A percentile compares a stretch with the other conserved stretches of the same genome.
phyloP scores from a whole-genome alignment of 192 early-diverging fungal species.

The Backusella liffmaniae region DNA sequence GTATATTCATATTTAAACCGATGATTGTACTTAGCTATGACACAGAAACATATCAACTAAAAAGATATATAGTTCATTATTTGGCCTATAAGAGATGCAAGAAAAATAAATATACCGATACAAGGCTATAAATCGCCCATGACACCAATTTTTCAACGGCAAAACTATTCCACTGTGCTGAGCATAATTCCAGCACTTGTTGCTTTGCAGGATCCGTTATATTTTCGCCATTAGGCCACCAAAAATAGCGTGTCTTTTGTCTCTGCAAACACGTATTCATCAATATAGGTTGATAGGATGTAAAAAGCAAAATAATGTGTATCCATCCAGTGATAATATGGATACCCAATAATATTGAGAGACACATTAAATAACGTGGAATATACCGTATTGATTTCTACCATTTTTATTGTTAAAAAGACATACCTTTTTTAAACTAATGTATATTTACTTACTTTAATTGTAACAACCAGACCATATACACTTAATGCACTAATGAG shows the following conservation, averaged over 20 bases:
- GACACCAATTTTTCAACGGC: background rate
- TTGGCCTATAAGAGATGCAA: background rate
- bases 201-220: background rate
- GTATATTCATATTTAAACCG: background rate
- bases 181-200: background rate
- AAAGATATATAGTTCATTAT: background rate
- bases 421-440: background rate
- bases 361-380: background rate
- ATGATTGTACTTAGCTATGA: background rate
- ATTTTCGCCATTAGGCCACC: constrained; percentile 8
- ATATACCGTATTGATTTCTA: background rate
- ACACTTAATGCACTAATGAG: constrained; percentile 1
- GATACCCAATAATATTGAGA: background rate
- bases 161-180: constrained; percentile 12
- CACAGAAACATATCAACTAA: constrained; percentile 4
- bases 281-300: background rate
- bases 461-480: background rate
- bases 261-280: constrained; percentile 20
- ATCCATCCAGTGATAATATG: constrained; percentile 18
- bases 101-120: constrained; percentile 8
- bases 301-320: constrained; percentile 12
- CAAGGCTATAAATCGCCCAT: constrained; percentile 2
- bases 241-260: constrained; percentile 4
- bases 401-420: background rate
- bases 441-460: background rate